Evolutionary conservation across 1,284 basidiomycete species (phyloP), one percentile per base, ranked within the genome.

Genomic region (Ganoderma leucocontextum): DNA sequence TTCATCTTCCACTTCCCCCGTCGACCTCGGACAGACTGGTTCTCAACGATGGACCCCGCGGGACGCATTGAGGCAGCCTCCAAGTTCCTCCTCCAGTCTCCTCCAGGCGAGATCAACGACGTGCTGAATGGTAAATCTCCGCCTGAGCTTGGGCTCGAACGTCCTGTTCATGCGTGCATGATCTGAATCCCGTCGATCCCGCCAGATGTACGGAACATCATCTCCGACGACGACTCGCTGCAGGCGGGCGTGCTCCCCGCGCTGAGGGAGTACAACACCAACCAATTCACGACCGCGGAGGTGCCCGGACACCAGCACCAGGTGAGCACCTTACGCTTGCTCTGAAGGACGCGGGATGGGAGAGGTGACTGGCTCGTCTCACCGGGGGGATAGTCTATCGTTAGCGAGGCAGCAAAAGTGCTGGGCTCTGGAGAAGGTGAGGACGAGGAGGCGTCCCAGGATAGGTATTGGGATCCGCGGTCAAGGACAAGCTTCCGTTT

Each of bases 71-170:
- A 89, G 75, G 86, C 87, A 13, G 95, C 93, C 9, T 90, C 92
- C 19, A 84, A 84, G 62, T 95, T 98, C 75, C 84, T 98, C 41
- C 85, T 95, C 1, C 96, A 97, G 79, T 90, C 94, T 1, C 96
- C 96, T 15, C 96, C 96, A 0, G 96, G 96, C 64, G 94, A 98
- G 82, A 96, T 97, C 75, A 97, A 97, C 79, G 96, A 97, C 82
- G 95, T 97, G 35, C 86, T 97, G 68, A 95, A 95, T 77, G 95
- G 94, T 94, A 72, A 75, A 58, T 72, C 57, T 29, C 22, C 17
- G 22, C 38, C 0, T 38, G 36, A 22, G 12, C 36, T n/a, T 10
- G 58, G 0, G 38, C 38, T 29, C 38, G 22, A 3, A 41, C 39
- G 22, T 60, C 58, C 12, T 59, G 36, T n/a, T 4, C 4, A 19